Evolutionary conservation across 225 moss, liverwort and hornwort genomes (phyloP).

Genomic region (Physcomitrellopsis africana): DNA sequence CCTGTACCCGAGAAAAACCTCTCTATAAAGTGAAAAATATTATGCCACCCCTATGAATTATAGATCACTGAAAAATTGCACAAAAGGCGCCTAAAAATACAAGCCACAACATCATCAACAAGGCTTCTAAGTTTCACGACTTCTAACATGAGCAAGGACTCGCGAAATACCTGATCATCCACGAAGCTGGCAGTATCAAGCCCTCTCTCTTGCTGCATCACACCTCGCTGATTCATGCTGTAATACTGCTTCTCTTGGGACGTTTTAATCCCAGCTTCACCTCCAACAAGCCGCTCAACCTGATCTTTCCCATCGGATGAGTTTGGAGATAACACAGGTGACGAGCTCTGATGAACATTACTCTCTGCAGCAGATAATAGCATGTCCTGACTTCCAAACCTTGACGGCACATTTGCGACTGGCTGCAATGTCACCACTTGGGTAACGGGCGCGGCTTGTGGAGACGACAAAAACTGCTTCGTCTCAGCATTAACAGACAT

Average conservation of each 20-base stretch:
- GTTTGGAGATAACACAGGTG: slow-evolving; percentile 48
- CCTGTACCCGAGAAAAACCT: slow-evolving; percentile 30
- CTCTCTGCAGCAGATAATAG: slow-evolving; percentile 31
- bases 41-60: background rate
- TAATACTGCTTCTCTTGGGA: slow-evolving; percentile 51
- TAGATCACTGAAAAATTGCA: slow-evolving; percentile 6
- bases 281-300: slow-evolving; percentile 34
- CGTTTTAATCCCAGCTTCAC: slow-evolving; percentile 43
- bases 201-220: slow-evolving; percentile 38
- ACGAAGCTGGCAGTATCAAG: slow-evolving; percentile 40
- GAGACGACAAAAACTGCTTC: slow-evolving; percentile 35
- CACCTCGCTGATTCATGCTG: slow-evolving; percentile 32
- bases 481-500: slow-evolving; percentile 27
- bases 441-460: slow-evolving; percentile 25
- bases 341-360: slow-evolving; percentile 42
- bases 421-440: slow-evolving; percentile 28
- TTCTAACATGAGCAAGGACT: background rate
- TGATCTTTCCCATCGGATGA: slow-evolving; percentile 47
- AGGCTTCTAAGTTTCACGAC: background rate
- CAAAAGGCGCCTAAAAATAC: background rate
- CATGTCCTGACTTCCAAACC: slow-evolving; percentile 55
- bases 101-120: background rate
- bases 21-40: background rate
- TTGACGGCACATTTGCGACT: slow-evolving; percentile 35
- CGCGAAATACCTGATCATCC: slow-evolving; percentile 41